Evolutionary conservation across 345 rosid species (phyloP).

Genomic region (Fremontodendron californicum): DNA sequence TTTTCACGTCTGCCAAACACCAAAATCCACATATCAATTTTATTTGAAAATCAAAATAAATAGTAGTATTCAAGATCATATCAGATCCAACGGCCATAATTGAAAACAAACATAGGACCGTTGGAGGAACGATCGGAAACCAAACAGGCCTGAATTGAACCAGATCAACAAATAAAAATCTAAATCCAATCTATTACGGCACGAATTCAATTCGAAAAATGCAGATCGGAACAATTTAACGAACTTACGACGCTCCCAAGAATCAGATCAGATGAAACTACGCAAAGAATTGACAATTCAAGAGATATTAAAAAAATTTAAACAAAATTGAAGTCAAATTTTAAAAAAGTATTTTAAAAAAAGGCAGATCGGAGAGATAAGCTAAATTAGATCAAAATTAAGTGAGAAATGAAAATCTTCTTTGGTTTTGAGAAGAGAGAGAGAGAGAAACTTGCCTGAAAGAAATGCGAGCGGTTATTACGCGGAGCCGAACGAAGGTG

Average conservation of each 20-base stretch:
- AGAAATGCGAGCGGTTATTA: neutral
- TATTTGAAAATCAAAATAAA: neutral
- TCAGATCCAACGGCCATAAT: neutral
- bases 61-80: neutral
- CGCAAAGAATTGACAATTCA: neutral
- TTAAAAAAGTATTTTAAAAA: neutral
- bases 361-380: neutral
- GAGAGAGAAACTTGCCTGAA: conserved; percentile 9
- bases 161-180: neutral
- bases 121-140: neutral
- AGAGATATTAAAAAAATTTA: neutral
- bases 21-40: neutral
- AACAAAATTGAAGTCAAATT: neutral
- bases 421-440: neutral
- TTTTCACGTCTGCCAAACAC: conserved; percentile 21
- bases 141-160: neutral
- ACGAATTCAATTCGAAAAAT: neutral
- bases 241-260: neutral
- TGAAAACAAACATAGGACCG: neutral
- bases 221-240: neutral
- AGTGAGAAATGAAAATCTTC: neutral
- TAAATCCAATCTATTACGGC: neutral
- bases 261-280: neutral
- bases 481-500: neutral
- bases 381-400: neutral